These are phyloP conservation scores for Cryptosporidium sp. DNA, from an alignment of 169 alveolate species.

Conservation along the genomic window DNA sequence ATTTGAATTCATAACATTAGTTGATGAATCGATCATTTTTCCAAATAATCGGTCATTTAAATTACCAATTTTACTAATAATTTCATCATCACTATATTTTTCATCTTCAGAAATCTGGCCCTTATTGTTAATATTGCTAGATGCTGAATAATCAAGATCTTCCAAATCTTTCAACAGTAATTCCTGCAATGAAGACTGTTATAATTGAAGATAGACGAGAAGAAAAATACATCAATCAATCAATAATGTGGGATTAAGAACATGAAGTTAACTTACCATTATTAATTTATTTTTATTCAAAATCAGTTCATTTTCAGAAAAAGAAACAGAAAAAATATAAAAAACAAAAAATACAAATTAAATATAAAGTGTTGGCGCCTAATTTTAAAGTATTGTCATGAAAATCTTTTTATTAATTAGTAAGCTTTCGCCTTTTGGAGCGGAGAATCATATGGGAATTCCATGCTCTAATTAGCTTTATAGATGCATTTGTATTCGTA, in stretches of 20 bases:
- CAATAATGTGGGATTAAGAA: neutral
- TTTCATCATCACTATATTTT: neutral
- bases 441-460: slow-evolving; percentile 7
- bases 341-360: neutral
- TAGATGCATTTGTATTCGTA: neutral
- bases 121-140: neutral
- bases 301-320: neutral
- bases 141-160: slow-evolving; percentile 15
- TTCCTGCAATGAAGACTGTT: slow-evolving; percentile 42
- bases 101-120: neutral
- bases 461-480: slow-evolving; percentile 15
- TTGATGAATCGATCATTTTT: neutral
- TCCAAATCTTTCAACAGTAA: slow-evolving; percentile 37
- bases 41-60: neutral
- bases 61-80: neutral
- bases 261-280: slow-evolving; percentile 35
- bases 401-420: neutral
- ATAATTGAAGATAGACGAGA: neutral
- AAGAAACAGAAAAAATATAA: neutral
- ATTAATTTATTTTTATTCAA: neutral
- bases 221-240: neutral
- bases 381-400: neutral
- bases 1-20: neutral
- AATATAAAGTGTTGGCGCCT: neutral
- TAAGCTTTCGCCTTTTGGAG: slow-evolving; percentile 12